These are phyloP conservation scores for Lipomyces lipofer DNA, from an alignment of 805 yeast species.

Conservation along the genomic window DNA sequence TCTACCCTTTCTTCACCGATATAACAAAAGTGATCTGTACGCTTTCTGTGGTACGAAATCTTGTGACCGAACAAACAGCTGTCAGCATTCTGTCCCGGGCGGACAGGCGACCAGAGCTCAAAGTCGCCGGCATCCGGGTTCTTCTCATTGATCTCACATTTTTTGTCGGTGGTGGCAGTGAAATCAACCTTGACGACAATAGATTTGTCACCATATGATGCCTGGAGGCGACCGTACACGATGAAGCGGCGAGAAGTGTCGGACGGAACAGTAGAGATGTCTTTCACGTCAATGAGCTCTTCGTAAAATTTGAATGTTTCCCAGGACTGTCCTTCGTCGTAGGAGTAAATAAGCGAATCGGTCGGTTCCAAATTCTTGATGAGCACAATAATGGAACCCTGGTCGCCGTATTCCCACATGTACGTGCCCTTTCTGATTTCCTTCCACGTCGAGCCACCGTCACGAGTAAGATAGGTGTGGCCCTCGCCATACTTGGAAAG, in stretches of 20 bases:
- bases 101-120: conserved; percentile 62
- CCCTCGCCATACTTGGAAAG: conserved; percentile 54
- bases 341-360: conserved; percentile 60
- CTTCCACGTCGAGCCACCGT: conserved; percentile 88
- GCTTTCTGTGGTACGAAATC: conserved; percentile 58
- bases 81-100: conserved; percentile 45
- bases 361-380: conserved; percentile 63
- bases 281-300: conserved; percentile 56
- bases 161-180: conserved; percentile 50
- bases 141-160: conserved; percentile 54
- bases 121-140: conserved; percentile 56
- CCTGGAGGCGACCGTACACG: conserved; percentile 55
- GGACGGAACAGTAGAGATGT: conserved; percentile 85
- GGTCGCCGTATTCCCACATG: conserved; percentile 97
- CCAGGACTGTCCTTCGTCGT: conserved; percentile 84
- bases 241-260: conserved; percentile 84
- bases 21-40: conserved; percentile 64
- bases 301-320: conserved; percentile 60
- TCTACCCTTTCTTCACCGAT: conserved; percentile 57
- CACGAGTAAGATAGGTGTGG: conserved; percentile 76
- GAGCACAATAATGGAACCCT: conserved; percentile 80
- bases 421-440: conserved; percentile 71
- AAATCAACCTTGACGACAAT: conserved; percentile 60
- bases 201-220: conserved; percentile 49
- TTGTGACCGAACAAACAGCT: conserved; percentile 74